Evolutionary conservation across 129 eudicot species (phyloP), one percentile per base, ranked within the genome.

Genomic region (Oenanthe sinensis): DNA sequence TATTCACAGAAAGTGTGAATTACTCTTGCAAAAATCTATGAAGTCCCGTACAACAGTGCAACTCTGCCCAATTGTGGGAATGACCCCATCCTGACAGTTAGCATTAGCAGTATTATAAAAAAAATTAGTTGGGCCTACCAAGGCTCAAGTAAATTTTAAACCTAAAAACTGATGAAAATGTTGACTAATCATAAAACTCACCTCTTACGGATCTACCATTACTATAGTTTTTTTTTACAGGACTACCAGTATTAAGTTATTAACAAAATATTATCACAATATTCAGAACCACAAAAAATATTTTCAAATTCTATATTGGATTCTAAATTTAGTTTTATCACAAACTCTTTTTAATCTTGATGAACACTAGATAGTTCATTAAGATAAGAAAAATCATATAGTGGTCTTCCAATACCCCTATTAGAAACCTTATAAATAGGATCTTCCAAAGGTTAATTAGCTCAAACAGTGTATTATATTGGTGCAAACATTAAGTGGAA

Each of bases 41-140:
- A 94, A 84, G 80, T 94, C 98, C 16, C 96, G 85, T 43, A 91
- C 98, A 6, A 86, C 96, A 0, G 91, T 95, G 87, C 96, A 91
- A 86, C 96, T 87, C 72, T 85, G 85, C 73, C 85, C 78, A 8
- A 95, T 77, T 24, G 98, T 95, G 28, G 97, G 81, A 69, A 36
- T 20, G 81, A 86, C 83, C 33, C 98, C 98, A 86, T 95, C 97
- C 98, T 95, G 90, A 36, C 39, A 60, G 13, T 44, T 0, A 54
- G 39, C 40, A 74, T 72, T 44, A 72, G 76, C 71, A 11, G 10
- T 5, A 6, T 6, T 2, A n/a, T 30, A 62, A 24, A 26, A 1
- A 2, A 3, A 0, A 0, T 58, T 8, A 8, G 13, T 58, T 1
- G 37, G 70, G 6, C 16, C 37, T 62, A 28, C 70, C 2, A 62